These are phyloP conservation scores for Phytopythium boreale DNA, from an alignment of 352 stramenopile species.

Conservation along the genomic window DNA sequence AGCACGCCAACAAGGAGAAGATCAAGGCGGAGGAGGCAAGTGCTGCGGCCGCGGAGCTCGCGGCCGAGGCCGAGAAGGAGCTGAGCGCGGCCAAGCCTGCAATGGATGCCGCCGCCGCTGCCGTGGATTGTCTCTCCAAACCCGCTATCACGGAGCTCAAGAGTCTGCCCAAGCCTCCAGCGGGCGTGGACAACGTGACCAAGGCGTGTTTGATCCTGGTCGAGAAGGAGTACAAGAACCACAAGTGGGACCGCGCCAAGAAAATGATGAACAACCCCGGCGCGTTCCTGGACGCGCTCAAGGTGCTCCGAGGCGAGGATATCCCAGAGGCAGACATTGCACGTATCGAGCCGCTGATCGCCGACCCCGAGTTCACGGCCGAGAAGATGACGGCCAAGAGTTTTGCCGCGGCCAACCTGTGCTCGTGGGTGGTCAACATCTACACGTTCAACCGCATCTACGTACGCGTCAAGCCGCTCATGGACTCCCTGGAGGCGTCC, in stretches of 20 bases:
- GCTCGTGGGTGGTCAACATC: constrained; percentile 98
- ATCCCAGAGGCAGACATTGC: constrained; percentile 95
- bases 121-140: constrained; percentile 97
- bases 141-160: constrained; percentile 97
- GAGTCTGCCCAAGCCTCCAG: constrained; percentile 93
- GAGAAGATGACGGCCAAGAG: constrained; percentile 98
- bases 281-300: constrained; percentile 91
- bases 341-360: constrained; percentile 89
- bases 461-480: constrained; percentile 98
- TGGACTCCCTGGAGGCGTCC: constrained; percentile 95
- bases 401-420: constrained; percentile 95
- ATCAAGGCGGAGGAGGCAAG: constrained; percentile 91
- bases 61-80: constrained; percentile 93
- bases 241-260: constrained; percentile 98
- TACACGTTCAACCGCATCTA: constrained; percentile 99
- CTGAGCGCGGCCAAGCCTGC: constrained; percentile 94
- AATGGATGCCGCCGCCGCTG: constrained; percentile 94
- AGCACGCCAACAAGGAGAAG: constrained; percentile 94
- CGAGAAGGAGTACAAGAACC: constrained; percentile 98
- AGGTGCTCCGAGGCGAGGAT: constrained; percentile 92
- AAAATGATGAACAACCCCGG: constrained; percentile 99
- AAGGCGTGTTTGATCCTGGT: constrained; percentile 96
- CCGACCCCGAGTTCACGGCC: constrained; percentile 92
- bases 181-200: constrained; percentile 95
- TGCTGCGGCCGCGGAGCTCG: constrained; percentile 90